phyloP scores from a whole-genome alignment of 768 basidiomycete genomes.

The Zangia roseola region DNA sequence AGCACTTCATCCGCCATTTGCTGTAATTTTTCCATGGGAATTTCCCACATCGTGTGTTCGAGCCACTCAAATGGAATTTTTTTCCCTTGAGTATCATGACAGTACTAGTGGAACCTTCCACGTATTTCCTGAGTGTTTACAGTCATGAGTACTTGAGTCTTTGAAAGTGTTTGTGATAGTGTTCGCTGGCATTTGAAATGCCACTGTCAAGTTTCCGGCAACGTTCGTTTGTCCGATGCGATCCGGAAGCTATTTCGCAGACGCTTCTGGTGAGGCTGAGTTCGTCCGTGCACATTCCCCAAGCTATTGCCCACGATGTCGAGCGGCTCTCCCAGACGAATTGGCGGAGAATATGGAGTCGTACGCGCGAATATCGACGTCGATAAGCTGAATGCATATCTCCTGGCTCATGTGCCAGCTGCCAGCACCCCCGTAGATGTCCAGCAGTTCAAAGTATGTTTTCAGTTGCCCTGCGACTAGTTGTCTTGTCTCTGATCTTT shows the following conservation, averaged over 20 bases:
- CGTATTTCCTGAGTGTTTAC: too few species aligned
- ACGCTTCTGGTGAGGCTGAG: too few species aligned
- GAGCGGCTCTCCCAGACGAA: conserved; percentile 37
- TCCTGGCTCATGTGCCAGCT: conserved; percentile 51
- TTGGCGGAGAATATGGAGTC: conserved; percentile 75
- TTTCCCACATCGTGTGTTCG: conserved; percentile 12
- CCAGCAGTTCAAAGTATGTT: conserved; percentile 88
- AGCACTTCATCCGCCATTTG: conserved; percentile 8
- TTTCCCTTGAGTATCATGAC: too few species aligned
- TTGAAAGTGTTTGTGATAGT: neutral
- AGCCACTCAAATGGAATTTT: conserved; percentile 1
- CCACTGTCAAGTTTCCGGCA: too few species aligned
- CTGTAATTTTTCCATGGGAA: conserved; percentile 17
- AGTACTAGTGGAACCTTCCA: too few species aligned
- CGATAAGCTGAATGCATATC: conserved; percentile 61
- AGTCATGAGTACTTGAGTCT: too few species aligned
- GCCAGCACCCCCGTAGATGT: conserved; percentile 68
- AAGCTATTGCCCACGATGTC: conserved; percentile 18
- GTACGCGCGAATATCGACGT: conserved; percentile 70
- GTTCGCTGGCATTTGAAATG: too few species aligned
- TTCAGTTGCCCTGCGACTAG: neutral
- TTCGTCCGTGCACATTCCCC: too few species aligned
- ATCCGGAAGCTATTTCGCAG: neutral
- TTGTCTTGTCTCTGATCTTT: neutral
- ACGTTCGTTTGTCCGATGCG: too few species aligned